These are phyloP conservation scores for Chimonanthus praecox DNA, from an alignment of 164 flowering plant species.

Conservation along the genomic window DNA sequence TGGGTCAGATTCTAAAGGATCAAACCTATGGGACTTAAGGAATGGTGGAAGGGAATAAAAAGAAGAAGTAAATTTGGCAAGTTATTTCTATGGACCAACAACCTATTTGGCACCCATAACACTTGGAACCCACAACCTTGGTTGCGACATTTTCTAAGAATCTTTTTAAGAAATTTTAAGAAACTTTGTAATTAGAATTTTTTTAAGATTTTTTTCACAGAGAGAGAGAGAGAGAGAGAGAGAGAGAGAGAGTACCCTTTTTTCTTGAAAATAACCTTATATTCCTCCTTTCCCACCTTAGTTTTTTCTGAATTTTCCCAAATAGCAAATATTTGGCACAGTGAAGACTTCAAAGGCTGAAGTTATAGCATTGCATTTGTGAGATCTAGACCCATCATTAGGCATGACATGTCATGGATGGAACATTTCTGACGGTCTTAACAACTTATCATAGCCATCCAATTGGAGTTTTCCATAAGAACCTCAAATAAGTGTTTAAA, in stretches of 20 bases:
- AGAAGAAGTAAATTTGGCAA: too few species aligned
- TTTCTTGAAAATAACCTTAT: not conserved
- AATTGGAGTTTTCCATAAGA: not conserved
- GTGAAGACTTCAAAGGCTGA: not conserved
- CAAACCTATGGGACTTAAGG: too few species aligned
- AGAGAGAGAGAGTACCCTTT: not conserved
- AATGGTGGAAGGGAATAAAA: too few species aligned
- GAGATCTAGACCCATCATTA: not conserved
- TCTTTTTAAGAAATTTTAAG: too few species aligned
- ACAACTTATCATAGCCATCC: not conserved
- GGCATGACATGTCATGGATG: not conserved
- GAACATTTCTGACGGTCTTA: not conserved
- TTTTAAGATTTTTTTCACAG: not conserved
- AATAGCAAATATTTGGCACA: not conserved
- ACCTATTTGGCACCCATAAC: too few species aligned
- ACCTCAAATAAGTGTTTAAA: not conserved
- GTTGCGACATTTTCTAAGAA: too few species aligned
- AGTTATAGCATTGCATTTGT: too few species aligned
- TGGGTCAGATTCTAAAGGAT: too few species aligned
- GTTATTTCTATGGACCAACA: too few species aligned
- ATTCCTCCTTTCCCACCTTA: not conserved
- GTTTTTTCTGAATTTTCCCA: not conserved
- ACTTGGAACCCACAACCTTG: too few species aligned
- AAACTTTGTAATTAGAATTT: too few species aligned
- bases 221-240: too few species aligned